A percentile compares a stretch with the other conserved stretches of the same genome.
These are phyloP conservation scores for Zancudomyces culisetae DNA, from an alignment of 371 early-diverging fungal genomes.

Conservation along the genomic window DNA sequence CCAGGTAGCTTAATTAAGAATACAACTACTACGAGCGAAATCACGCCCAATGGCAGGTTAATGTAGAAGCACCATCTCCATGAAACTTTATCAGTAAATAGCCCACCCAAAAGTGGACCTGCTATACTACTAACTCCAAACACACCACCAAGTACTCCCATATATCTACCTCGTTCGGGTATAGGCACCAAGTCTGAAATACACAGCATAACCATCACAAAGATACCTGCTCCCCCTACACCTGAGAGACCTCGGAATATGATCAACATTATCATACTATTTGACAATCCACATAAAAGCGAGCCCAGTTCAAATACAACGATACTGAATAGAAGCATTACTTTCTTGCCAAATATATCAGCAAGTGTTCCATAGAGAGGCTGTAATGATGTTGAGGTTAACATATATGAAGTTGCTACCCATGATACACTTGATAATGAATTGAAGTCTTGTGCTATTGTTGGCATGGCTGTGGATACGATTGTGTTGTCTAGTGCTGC, in stretches of 20 bases:
- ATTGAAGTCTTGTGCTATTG: slow-evolving; percentile 49
- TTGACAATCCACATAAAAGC: slow-evolving; percentile 29
- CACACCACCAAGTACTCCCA: slow-evolving; percentile 30
- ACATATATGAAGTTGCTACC: slow-evolving; percentile 30
- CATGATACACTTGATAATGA: slow-evolving; percentile 21
- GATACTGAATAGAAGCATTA: slow-evolving; percentile 25
- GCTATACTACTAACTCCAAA: slow-evolving; percentile 43
- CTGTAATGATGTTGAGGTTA: slow-evolving; percentile 31
- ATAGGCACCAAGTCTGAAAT: slow-evolving; percentile 15
- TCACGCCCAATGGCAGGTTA: slow-evolving; percentile 45
- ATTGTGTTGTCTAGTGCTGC: slow-evolving; percentile 51
- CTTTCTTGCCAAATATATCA: slow-evolving; percentile 27
- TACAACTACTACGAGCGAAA: slow-evolving; percentile 29
- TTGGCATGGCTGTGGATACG: slow-evolving; percentile 48
- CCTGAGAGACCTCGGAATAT: slow-evolving; percentile 50
- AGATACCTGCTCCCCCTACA: slow-evolving; percentile 46
- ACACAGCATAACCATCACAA: slow-evolving; percentile 32
- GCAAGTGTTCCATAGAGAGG: slow-evolving; percentile 36
- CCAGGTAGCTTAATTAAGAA: slow-evolving; percentile 29
- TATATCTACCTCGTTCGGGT: slow-evolving; percentile 31
- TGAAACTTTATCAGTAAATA: slow-evolving; percentile 34
- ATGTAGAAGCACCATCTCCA: slow-evolving; percentile 60
- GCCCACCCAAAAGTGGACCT: slow-evolving; percentile 57
- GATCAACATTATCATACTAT: slow-evolving; percentile 35
- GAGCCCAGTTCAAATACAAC: slow-evolving; percentile 32